phyloP scores from a whole-genome alignment of 2,329 filamentous ascomycete genomes.

The Pestalotiopsis sp. region DNA sequence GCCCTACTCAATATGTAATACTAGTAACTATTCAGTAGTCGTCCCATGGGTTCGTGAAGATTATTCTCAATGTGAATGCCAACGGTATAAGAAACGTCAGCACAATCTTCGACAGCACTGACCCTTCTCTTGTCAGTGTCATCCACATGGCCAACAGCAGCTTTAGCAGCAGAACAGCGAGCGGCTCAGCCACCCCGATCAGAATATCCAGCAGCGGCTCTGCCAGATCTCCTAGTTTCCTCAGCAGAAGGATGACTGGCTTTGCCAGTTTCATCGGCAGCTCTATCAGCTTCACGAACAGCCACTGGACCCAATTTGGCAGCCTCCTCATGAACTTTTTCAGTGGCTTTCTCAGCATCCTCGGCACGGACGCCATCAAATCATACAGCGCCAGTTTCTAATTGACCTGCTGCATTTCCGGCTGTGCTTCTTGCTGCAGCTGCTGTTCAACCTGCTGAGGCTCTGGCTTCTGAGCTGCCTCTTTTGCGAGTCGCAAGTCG shows the following conservation, averaged over 20 bases:
- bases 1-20: background rate
- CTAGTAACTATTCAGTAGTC: background rate
- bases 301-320: background rate
- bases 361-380: background rate
- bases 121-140: too few relatives aligned
- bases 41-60: background rate
- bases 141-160: too few relatives aligned
- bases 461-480: constrained; percentile 50
- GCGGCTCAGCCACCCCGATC: too few relatives aligned
- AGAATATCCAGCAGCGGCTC: too few relatives aligned
- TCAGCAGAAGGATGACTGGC: too few relatives aligned
- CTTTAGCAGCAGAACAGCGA: too few relatives aligned
- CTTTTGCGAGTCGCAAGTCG: constrained; percentile 75
- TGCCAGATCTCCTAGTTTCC: too few relatives aligned
- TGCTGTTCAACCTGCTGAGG: background rate
- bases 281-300: too few relatives aligned
- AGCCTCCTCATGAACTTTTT: background rate
- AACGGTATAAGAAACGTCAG: too few relatives aligned
- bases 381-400: constrained; percentile 22
- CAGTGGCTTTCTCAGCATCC: background rate
- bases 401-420: constrained; percentile 35
- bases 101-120: too few relatives aligned
- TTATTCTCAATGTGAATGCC: background rate
- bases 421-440: constrained; percentile 4
- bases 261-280: too few relatives aligned